Base-by-base conservation (phyloP, 805 yeast genomes). In the Schizosaccharomyces lindneri region DNA sequence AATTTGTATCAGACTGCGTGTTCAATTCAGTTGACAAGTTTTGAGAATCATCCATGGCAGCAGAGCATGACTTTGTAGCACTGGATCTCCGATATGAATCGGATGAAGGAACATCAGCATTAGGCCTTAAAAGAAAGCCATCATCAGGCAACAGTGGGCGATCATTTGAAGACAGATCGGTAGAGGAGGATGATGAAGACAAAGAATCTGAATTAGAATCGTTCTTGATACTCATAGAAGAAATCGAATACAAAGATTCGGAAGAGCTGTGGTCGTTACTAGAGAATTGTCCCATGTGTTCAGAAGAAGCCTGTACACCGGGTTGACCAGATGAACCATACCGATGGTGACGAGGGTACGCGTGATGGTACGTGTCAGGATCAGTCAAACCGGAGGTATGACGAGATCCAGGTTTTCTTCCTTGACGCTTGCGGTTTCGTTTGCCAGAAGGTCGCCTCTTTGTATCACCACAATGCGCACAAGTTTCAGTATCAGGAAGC, bases 141-240 rank as follows among this genome's bases (percentile, higher is more conserved):
- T 46, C 27, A 24, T 46, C 51, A 9, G 27, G 21, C n/a, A 24
- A 24, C 17, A 46, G n/a, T 9, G 21, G 21, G 21, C 9, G 27
- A 24, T 46, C 24, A 13, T 24, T 46, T 9, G 27, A n/a, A 3
- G 51, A 46, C 11, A 46, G 7, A 46, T 46, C 51, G 51, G 46
- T 60, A 61, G 62, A 27, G 64, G 62, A 31, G 64, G 62, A 31
- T 43, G 55, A 41, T 55, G 89, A 82, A 21, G 82, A 81, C 65
- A 87, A 76, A 9, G 90, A 83, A 17, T 69, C 78, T 67, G 5
- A 74, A 65, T 64, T 70, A 65, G 60, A 76, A 68, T 36, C 73
- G 66, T 63, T 79, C 67, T 63, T 73, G 55, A 61, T 55, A 62
- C 62, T 60, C 62, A 62, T 43, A 13, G 64, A 27, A 7, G 64